A percentile compares a stretch with the other conserved stretches of the same genome.
Evolutionary conservation across 257 asterid genomes (phyloP).

Genomic region (Sherardia arvensis): DNA sequence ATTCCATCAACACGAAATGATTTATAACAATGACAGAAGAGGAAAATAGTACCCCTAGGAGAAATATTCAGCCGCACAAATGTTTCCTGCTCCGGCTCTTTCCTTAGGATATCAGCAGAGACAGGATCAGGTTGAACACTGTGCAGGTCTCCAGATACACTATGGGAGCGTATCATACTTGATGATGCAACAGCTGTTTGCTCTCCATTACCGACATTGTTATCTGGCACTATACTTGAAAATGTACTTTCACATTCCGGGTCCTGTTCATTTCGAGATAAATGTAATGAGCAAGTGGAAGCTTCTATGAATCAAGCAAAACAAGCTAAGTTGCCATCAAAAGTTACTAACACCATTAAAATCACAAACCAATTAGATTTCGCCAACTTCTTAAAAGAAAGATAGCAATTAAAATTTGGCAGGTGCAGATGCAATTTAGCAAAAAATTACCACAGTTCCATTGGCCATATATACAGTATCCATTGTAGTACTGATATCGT

Average conservation of each 20-base stretch:
- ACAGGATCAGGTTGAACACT: conserved; percentile 92
- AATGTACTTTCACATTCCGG: conserved; percentile 31
- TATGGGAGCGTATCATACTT: conserved; percentile 79
- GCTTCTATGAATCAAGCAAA: neutral
- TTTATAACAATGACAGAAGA: conserved; percentile 7
- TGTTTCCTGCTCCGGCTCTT: conserved; percentile 88
- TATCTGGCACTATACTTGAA: conserved; percentile 53
- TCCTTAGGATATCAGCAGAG: conserved; percentile 87
- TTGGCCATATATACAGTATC: conserved; percentile 56
- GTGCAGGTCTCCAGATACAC: conserved; percentile 87
- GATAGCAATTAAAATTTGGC: neutral
- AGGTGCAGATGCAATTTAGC: neutral
- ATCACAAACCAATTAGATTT: neutral
- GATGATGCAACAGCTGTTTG: conserved; percentile 44
- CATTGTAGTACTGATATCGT: conserved; percentile 38
- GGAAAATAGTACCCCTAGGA: conserved; percentile 52
- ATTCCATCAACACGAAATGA: neutral
- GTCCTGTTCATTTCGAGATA: conserved; percentile 17
- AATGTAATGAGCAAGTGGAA: neutral
- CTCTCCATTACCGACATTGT: conserved; percentile 39
- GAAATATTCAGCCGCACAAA: conserved; percentile 78
- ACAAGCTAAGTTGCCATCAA: neutral
- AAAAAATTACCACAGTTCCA: conserved; percentile 51
- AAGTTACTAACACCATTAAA: neutral
- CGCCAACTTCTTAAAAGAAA: neutral